phyloP scores from a whole-genome alignment of 768 basidiomycete species.

The Clavulina sp. region DNA sequence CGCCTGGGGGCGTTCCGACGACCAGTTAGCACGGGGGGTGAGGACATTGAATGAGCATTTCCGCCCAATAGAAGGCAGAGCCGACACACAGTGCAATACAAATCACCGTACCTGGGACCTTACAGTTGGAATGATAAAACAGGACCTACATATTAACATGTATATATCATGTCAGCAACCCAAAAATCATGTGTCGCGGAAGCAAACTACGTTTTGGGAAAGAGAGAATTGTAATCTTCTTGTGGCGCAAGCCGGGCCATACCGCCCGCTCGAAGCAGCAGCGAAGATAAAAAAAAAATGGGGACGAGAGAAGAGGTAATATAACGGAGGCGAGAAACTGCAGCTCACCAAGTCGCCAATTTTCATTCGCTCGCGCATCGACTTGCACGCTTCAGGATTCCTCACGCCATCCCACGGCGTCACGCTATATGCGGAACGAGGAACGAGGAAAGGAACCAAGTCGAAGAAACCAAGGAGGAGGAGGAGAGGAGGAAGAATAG shows the following conservation, averaged over 20 bases:
- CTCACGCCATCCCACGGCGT: slow-evolving; percentile 1
- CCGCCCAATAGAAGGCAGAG: too few relatives aligned
- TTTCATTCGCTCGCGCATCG: slow-evolving; percentile 11
- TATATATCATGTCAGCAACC: not conserved
- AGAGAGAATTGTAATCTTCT: not conserved
- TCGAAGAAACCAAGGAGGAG: too few relatives aligned
- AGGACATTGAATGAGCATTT: too few relatives aligned
- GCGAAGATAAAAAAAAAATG: too few relatives aligned
- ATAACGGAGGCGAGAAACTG: too few relatives aligned
- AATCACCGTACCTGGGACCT: not conserved
- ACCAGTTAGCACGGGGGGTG: not conserved
- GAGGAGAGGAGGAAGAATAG: too few relatives aligned
- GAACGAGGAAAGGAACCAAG: not conserved
- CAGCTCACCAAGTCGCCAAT: slow-evolving; percentile 5
- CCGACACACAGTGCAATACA: too few relatives aligned
- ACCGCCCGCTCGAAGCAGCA: too few relatives aligned
- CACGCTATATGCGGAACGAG: not conserved
- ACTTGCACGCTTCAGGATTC: slow-evolving; percentile 13
- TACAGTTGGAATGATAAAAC: slow-evolving; percentile 36
- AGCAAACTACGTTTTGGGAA: not conserved
- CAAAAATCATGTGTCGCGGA: too few relatives aligned
- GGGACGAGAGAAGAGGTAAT: too few relatives aligned
- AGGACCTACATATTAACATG: not conserved
- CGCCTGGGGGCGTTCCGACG: not conserved
- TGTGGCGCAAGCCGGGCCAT: too few relatives aligned